Evolutionary conservation across 139 green algal genomes (phyloP).

Genomic region (Dunaliella sp.): DNA sequence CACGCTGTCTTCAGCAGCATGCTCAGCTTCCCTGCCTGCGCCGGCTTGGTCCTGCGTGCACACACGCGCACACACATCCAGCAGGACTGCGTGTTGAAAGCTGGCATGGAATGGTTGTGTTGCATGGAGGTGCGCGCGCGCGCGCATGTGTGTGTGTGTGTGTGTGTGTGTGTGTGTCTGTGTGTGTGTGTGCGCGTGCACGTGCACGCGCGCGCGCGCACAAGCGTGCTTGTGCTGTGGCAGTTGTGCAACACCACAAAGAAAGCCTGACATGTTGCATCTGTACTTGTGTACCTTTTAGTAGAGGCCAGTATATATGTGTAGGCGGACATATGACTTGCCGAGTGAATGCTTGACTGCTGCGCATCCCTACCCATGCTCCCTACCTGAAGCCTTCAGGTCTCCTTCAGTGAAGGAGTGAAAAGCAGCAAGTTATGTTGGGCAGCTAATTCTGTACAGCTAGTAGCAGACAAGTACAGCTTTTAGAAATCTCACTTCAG

Average conservation of each 20-base stretch:
- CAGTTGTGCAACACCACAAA: neutral
- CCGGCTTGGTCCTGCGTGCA: neutral
- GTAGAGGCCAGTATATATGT: neutral
- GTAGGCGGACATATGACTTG: no score
- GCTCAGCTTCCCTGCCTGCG: neutral
- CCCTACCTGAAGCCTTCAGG: neutral
- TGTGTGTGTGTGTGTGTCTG: neutral
- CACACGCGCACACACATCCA: neutral
- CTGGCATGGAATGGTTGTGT: neutral
- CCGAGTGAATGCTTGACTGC: no score
- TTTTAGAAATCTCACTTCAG: neutral
- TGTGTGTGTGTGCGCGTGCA: neutral
- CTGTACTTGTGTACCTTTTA: neutral
- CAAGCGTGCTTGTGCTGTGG: neutral
- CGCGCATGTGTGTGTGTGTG: neutral
- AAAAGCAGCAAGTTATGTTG: neutral
- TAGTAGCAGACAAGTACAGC: neutral
- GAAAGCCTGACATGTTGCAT: neutral
- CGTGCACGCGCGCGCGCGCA: neutral
- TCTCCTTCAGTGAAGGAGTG: neutral
- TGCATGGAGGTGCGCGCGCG: neutral
- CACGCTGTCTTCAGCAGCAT: neutral
- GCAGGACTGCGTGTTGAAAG: neutral
- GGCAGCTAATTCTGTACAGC: neutral
- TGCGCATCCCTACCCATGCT: neutral